phyloP scores from a whole-genome alignment of 1,139 yeast genomes.

The Magnusiomyces suaveolens region DNA sequence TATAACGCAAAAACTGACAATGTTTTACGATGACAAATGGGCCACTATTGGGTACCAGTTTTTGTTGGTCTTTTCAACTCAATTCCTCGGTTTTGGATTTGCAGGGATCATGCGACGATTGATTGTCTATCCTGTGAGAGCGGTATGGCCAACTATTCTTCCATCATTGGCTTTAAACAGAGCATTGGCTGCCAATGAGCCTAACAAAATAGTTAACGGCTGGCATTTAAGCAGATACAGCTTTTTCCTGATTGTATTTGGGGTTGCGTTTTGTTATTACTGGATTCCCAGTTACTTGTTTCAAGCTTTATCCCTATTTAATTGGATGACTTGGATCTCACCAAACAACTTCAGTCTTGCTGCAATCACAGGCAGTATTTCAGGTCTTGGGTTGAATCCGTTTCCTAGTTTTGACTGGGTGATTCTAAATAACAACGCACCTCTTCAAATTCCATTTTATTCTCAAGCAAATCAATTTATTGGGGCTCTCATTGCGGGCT shows the following conservation, averaged over 20 bases:
- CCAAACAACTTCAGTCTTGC: slow-evolving; percentile 48
- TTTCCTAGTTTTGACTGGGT: slow-evolving; percentile 40
- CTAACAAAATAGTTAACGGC: slow-evolving; percentile 31
- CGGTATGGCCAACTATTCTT: slow-evolving; percentile 45
- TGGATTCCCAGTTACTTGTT: slow-evolving; percentile 51
- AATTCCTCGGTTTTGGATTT: slow-evolving; percentile 45
- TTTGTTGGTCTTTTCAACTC: slow-evolving; percentile 38
- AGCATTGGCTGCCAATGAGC: slow-evolving; percentile 14
- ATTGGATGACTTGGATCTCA: slow-evolving; percentile 55
- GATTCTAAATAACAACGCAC: slow-evolving; percentile 33
- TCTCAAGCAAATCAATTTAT: slow-evolving; percentile 36
- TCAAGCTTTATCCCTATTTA: slow-evolving; percentile 42
- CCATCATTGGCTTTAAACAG: slow-evolving; percentile 27
- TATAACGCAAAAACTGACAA: slow-evolving; percentile 32
- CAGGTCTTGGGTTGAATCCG: slow-evolving; percentile 53
- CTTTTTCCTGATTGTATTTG: slow-evolving; percentile 36
- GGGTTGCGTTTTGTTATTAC: slow-evolving; percentile 40
- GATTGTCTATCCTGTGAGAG: slow-evolving; percentile 41
- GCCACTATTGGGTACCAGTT: slow-evolving; percentile 39
- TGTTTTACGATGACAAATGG: slow-evolving; percentile 33
- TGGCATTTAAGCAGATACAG: slow-evolving; percentile 41
- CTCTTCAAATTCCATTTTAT: slow-evolving; percentile 40
- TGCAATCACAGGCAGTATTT: slow-evolving; percentile 41
- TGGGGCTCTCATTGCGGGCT: slow-evolving; percentile 38
- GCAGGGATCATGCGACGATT: slow-evolving; percentile 46